A percentile compares a stretch with the other conserved stretches of the same genome.
Conservation (phyloP, 371 early-diverging fungal species). For the Haplosporangium sp. region DNA sequence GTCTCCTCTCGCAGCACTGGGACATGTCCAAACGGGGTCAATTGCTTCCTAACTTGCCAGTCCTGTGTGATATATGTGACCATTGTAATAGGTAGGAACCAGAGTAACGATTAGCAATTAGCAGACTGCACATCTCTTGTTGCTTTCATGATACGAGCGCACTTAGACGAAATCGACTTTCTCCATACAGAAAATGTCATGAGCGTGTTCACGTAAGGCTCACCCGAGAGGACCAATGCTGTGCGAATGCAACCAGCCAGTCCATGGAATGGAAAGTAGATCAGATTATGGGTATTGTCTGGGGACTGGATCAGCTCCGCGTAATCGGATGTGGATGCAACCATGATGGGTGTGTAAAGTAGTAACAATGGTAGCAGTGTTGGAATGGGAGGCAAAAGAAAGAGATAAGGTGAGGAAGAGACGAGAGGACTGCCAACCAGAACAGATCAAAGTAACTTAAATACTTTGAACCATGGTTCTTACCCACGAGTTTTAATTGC, state of each 20-base stretch:
- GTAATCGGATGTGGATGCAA: neutral
- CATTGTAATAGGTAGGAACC: neutral
- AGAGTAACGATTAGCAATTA: neutral
- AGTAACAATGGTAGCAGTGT: neutral
- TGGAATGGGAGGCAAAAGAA: neutral
- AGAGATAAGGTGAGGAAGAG: too few species aligned
- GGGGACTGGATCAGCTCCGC: slow-evolving; percentile 19
- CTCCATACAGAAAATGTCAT: slow-evolving; percentile 10
- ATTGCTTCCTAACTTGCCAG: slow-evolving; percentile 58
- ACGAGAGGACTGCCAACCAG: too few species aligned
- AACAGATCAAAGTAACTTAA: too few species aligned
- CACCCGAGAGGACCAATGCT: slow-evolving; percentile 26
- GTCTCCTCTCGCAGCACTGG: slow-evolving; percentile 61
- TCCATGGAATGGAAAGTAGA: slow-evolving; percentile 56
- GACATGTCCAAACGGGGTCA: slow-evolving; percentile 66
- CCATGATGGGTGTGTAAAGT: neutral
- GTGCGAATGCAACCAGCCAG: slow-evolving; percentile 54
- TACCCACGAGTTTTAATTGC: too few species aligned
- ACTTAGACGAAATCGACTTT: neutral
- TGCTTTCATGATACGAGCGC: neutral
- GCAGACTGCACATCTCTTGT: neutral
- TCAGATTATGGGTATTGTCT: slow-evolving; percentile 33
- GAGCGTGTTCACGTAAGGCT: slow-evolving; percentile 19
- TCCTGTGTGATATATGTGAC: slow-evolving; percentile 16
- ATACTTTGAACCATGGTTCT: too few species aligned